Evolutionary conservation across 257 asterid species (phyloP).

Genomic region (Primulina huaijiensis): DNA sequence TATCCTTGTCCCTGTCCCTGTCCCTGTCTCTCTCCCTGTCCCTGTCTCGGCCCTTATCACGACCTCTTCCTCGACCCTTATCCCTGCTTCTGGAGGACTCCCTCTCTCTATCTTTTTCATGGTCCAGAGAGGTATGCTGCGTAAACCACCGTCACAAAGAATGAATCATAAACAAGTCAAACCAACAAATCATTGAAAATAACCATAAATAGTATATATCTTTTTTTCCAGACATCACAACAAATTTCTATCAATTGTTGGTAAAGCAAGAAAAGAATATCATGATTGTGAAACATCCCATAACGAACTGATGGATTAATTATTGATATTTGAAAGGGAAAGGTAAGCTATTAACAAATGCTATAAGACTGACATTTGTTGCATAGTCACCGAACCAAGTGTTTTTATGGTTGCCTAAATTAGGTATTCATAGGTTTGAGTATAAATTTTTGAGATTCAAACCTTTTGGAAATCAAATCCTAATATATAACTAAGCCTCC

Average conservation of each 20-base stretch:
- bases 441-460: too few relatives aligned
- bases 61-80: constrained; percentile 44
- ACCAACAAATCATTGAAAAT: not conserved
- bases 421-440: not conserved
- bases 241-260: not conserved
- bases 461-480: not conserved
- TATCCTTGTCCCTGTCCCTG: constrained; percentile 36
- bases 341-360: constrained; percentile 10
- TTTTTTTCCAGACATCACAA: not conserved
- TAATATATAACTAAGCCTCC: constrained; percentile 4
- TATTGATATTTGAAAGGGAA: not conserved
- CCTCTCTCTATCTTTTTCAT: constrained; percentile 45
- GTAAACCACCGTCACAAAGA: not conserved
- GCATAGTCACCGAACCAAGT: not conserved
- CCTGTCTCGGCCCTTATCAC: constrained; percentile 31
- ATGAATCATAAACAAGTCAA: constrained; percentile 14
- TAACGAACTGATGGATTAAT: not conserved
- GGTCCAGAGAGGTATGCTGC: constrained; percentile 56
- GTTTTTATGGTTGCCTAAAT: not conserved
- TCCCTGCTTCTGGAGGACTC: constrained; percentile 48
- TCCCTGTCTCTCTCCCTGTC: constrained; percentile 40
- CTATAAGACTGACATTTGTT: constrained; percentile 8
- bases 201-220: not conserved
- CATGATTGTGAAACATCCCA: not conserved
- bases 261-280: not conserved